These are phyloP conservation scores for Ophiostoma tasmaniense DNA, from an alignment of 2,329 filamentous ascomycete species.

Conservation along the genomic window DNA sequence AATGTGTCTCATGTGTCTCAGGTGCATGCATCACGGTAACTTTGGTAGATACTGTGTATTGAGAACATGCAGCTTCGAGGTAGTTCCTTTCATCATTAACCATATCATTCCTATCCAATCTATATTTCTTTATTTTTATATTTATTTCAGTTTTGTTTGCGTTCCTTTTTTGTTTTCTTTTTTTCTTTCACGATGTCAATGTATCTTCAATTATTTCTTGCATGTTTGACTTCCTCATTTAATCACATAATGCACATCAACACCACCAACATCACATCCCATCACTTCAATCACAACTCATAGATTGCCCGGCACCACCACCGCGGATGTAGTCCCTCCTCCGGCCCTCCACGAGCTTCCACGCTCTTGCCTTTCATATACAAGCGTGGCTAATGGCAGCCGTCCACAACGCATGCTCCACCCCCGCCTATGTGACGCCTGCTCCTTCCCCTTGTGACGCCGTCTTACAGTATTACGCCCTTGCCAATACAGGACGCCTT, in stretches of 20 bases:
- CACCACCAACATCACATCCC: too few relatives aligned
- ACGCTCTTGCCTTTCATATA: not conserved
- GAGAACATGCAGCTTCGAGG: too few relatives aligned
- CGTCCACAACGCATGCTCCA: not conserved
- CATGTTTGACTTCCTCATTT: too few relatives aligned
- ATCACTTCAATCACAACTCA: not conserved
- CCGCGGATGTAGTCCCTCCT: not conserved
- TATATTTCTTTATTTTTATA: too few relatives aligned
- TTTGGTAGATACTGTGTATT: not conserved
- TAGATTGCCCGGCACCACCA: not conserved
- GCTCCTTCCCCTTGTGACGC: not conserved
- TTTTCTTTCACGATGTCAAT: too few relatives aligned
- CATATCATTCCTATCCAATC: too few relatives aligned
- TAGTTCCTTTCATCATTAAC: too few relatives aligned
- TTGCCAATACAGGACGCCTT: not conserved
- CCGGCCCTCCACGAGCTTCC: not conserved
- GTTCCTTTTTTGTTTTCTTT: not conserved
- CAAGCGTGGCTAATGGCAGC: not conserved
- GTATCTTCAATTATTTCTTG: too few relatives aligned
- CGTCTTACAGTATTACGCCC: not conserved
- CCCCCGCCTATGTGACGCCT: not conserved
- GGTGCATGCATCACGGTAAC: not conserved
- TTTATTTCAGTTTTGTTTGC: not conserved
- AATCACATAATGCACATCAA: not conserved
- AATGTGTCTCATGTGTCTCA: not conserved